Percentiles rank a stretch among this genome's conserved stretches.
Evolutionary conservation across 208 protist species (phyloP).

Genomic region (Leishmania arabica): DNA sequence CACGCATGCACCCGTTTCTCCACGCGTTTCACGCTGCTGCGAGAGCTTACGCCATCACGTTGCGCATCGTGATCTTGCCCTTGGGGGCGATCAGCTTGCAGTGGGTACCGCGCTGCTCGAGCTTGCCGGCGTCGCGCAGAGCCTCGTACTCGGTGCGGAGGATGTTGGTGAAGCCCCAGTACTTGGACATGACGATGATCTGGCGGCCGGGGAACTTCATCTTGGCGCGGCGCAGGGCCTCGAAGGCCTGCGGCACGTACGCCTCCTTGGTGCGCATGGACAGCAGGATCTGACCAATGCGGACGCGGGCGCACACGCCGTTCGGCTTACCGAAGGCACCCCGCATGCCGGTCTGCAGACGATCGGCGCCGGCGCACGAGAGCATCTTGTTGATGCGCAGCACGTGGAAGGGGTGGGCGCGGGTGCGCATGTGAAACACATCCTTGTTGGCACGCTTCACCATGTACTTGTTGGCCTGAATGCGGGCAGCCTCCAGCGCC

Average conservation of each 20-base stretch:
- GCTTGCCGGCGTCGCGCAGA: conserved; percentile 63
- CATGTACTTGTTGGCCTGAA: conserved; percentile 99
- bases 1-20: background rate
- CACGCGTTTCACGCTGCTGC: background rate
- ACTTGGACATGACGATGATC: conserved; percentile 81
- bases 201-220: conserved; percentile 79
- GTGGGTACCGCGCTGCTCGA: conserved; percentile 74
- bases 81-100: conserved; percentile 75
- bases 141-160: conserved; percentile 74
- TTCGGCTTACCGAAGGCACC: conserved; percentile 89
- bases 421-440: conserved; percentile 98
- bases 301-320: conserved; percentile 96
- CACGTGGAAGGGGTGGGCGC: conserved; percentile 99
- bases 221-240: conserved; percentile 85
- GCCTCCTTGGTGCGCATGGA: conserved; percentile 95
- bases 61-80: conserved; percentile 78
- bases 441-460: conserved; percentile 98
- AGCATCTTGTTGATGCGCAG: conserved; percentile 99
- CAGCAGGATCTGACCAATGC: conserved; percentile 97
- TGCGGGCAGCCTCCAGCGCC: conserved; percentile 99
- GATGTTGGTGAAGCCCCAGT: conserved; percentile 88
- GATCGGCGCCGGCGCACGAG: conserved; percentile 99
- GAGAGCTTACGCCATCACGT: conserved; percentile 53
- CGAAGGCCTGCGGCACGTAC: conserved; percentile 63
- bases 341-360: conserved; percentile 96